phyloP scores from a whole-genome alignment of 78 protist genomes.

The Dictyostelium intermedium region DNA sequence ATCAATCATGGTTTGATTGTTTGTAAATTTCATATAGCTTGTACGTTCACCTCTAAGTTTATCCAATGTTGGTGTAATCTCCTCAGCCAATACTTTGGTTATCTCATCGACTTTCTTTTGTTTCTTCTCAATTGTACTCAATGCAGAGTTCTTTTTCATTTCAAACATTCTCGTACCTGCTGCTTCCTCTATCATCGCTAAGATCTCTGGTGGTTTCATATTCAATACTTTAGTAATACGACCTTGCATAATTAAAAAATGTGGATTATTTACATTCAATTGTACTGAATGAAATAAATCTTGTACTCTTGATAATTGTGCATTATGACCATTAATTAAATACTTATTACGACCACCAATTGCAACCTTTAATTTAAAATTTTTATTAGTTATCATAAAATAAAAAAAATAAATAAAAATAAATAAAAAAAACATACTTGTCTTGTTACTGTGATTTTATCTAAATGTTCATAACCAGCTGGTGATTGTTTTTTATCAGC shows the following conservation, averaged over 20 bases:
- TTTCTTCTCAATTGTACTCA: conserved; percentile 94
- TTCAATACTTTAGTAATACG: conserved; percentile 98
- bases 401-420: too few species aligned
- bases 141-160: conserved; percentile 88
- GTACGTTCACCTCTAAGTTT: conserved; percentile 88
- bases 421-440: conserved; percentile 74
- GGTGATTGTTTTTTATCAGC: conserved; percentile 90
- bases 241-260: conserved; percentile 99
- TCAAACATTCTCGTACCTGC: conserved; percentile 99
- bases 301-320: conserved; percentile 86
- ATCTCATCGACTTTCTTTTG: conserved; percentile 94
- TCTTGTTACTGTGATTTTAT: conserved; percentile 96
- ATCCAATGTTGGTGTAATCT: conserved; percentile 97
- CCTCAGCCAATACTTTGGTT: conserved; percentile 87
- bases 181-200: conserved; percentile 98
- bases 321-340: conserved; percentile 94
- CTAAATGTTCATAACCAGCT: conserved; percentile 93
- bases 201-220: conserved; percentile 98
- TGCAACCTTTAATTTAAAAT: conserved; percentile 80
- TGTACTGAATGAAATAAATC: conserved; percentile 98
- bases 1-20: conserved; percentile 81
- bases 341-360: conserved; percentile 97
- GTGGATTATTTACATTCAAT: conserved; percentile 99
- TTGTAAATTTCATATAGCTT: conserved; percentile 86
- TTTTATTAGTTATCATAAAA: too few species aligned